Evolutionary conservation across 225 moss, liverwort and hornwort species (phyloP).

Genomic region (Thuidium tamariscinum): DNA sequence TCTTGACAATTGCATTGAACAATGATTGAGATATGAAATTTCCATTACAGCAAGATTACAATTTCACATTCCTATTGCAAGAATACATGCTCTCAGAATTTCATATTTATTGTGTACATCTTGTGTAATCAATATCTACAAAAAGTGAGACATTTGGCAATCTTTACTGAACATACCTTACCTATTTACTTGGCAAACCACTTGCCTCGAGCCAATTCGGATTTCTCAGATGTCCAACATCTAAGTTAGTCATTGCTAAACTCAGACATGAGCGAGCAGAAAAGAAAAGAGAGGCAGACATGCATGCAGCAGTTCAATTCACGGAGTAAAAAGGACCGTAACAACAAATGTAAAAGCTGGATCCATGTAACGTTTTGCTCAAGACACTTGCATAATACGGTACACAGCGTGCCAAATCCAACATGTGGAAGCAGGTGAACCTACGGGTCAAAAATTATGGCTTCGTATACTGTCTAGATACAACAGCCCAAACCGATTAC

Average conservation of each 20-base stretch:
- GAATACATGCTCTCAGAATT: too few species aligned
- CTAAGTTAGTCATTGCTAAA: neutral
- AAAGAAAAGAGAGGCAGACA: neutral
- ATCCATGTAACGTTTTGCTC: neutral
- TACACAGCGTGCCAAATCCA: constrained; percentile 4
- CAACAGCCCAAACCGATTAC: neutral
- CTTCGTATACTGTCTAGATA: neutral
- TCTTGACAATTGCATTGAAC: too few species aligned
- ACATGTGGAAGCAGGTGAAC: neutral
- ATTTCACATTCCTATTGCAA: neutral
- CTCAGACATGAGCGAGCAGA: neutral
- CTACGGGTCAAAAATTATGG: constrained; percentile 9
- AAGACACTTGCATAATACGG: neutral
- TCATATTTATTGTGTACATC: neutral
- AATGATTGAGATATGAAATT: neutral
- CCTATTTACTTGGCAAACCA: neutral
- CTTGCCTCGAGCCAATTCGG: neutral
- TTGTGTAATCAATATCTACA: neutral
- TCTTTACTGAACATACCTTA: too few species aligned
- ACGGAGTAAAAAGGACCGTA: neutral
- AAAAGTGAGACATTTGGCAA: neutral
- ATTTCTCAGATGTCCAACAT: neutral
- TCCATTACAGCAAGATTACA: neutral
- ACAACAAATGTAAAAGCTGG: neutral
- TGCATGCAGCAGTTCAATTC: neutral